Base-by-base conservation (phyloP, 2,329 filamentous ascomycete species). In the Lachnellula suecica region DNA sequence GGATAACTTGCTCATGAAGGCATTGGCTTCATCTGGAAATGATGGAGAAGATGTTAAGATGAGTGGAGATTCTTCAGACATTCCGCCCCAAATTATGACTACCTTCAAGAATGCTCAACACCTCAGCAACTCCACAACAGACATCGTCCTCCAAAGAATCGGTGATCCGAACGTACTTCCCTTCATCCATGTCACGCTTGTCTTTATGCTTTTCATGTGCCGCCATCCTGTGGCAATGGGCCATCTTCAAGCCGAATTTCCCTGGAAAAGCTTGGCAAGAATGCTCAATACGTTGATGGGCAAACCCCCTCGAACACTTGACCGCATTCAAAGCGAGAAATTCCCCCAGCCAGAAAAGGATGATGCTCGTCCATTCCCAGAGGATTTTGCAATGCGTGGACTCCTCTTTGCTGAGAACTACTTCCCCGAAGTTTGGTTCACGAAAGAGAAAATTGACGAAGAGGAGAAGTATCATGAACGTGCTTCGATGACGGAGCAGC, bases 371-470 rank as follows among this genome's bases (percentile, higher is more conserved):
- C 61, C 62, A 15, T 61, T 66, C 17, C 62, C 64, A 1, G 64
- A 67, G 34, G 65, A 67, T 15, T 66, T 59, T 43, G 63, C 61
- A 8, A 53, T 66, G 25, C 59, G 62, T 20, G 65, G 65, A 0
- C 51, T 67, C 3, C 44, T 62, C 0, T 67, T 58, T 53, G 53
- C 61, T 2, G 55, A 59, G 1, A 46, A 54, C 4, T 66, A 66
- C 34, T 67, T 59, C 23, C 62, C 65, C 0, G 44, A 50, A 9
- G 38, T 49, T 1, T 66, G 59, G 60, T 66, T 67, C 20, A 45
- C 48, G 9, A 62, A 61, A 44, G 56, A 61, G 25, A 64, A 64
- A 45, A 54, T 62, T 6, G 63, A 66, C 23, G 59, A 60, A 10
- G 63, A 64, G 41, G 61, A 64, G 11, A 61, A 65, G 34, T 60